Conservation (phyloP, 345 rosid species). For the Clarkia xantiana region DNA sequence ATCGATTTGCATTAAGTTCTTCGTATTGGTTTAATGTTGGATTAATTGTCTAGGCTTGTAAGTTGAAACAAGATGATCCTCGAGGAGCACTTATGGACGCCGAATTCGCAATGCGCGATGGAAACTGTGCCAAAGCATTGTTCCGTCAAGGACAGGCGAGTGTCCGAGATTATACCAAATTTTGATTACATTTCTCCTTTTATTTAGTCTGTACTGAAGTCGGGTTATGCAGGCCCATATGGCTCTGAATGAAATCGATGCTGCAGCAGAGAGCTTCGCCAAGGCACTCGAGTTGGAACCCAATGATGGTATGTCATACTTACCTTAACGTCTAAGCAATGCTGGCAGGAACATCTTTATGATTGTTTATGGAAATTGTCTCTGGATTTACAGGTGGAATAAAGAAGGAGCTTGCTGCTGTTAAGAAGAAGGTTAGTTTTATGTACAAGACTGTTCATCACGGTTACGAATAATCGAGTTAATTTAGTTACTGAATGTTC, state of each 20-base stretch:
- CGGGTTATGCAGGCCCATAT: conserved; percentile 48
- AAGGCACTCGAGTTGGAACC: conserved; percentile 87
- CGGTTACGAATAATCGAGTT: too few relatives aligned
- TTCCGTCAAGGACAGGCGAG: conserved; percentile 97
- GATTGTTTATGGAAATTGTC: neutral
- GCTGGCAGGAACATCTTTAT: too few relatives aligned
- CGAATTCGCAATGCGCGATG: conserved; percentile 85
- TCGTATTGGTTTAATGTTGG: neutral
- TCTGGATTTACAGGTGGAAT: conserved; percentile 52
- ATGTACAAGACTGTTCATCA: neutral
- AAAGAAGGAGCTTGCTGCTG: conserved; percentile 65
- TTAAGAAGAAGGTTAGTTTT: conserved; percentile 59
- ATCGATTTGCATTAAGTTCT: neutral
- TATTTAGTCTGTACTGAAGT: too few relatives aligned
- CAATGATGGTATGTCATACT: conserved; percentile 46
- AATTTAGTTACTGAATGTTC: too few relatives aligned
- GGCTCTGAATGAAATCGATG: conserved; percentile 81
- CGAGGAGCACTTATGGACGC: conserved; percentile 82
- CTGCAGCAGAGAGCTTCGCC: conserved; percentile 86
- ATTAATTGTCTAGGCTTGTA: conserved; percentile 50
- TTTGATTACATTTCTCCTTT: too few relatives aligned
- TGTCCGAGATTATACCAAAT: neutral
- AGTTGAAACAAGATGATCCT: conserved; percentile 65
- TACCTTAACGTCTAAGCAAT: neutral
- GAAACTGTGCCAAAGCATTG: conserved; percentile 78